Evolutionary conservation across 2,329 filamentous ascomycete genomes (phyloP).

Genomic region (Penicillium sp.): DNA sequence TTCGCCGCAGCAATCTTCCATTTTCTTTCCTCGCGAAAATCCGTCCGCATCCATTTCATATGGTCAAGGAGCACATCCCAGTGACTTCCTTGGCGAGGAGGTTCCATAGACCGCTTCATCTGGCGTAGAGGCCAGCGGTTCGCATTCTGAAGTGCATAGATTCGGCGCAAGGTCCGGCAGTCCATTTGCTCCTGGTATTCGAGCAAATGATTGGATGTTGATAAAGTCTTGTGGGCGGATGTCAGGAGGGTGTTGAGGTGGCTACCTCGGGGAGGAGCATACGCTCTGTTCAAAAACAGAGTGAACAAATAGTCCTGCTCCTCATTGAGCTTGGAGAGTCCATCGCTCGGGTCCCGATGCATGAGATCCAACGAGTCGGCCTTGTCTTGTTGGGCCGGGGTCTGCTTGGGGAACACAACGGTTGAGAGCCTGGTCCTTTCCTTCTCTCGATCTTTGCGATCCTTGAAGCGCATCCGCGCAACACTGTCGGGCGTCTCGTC

Average conservation of each 20-base stretch:
- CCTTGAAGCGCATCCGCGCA: constrained; percentile 42
- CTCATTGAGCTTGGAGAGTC: constrained; percentile 42
- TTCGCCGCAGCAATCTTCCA: constrained; percentile 83
- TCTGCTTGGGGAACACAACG: constrained; percentile 71
- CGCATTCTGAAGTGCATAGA: constrained; percentile 85
- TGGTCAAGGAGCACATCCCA: constrained; percentile 84
- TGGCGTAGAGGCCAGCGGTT: constrained; percentile 93
- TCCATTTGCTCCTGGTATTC: constrained; percentile 83
- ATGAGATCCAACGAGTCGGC: constrained; percentile 36
- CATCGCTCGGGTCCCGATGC: constrained; percentile 46
- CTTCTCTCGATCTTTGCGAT: constrained; percentile 56
- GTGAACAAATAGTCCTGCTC: constrained; percentile 60
- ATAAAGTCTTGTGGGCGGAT: constrained; percentile 83
- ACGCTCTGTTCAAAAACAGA: constrained; percentile 58
- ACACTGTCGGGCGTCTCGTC: constrained; percentile 31
- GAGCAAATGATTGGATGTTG: constrained; percentile 76
- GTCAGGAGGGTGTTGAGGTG: constrained; percentile 67
- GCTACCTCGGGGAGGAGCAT: constrained; percentile 50
- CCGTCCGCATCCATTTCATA: constrained; percentile 97
- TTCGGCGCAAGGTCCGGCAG: constrained; percentile 75
- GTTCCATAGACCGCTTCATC: constrained; percentile 77
- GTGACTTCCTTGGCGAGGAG: constrained; percentile 69
- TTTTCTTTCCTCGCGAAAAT: constrained; percentile 89
- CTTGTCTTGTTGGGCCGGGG: constrained; percentile 52
- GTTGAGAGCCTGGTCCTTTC: constrained; percentile 62